Evolutionary conservation across 1,284 basidiomycete species (phyloP).

Genomic region (Malassezia sp.): DNA sequence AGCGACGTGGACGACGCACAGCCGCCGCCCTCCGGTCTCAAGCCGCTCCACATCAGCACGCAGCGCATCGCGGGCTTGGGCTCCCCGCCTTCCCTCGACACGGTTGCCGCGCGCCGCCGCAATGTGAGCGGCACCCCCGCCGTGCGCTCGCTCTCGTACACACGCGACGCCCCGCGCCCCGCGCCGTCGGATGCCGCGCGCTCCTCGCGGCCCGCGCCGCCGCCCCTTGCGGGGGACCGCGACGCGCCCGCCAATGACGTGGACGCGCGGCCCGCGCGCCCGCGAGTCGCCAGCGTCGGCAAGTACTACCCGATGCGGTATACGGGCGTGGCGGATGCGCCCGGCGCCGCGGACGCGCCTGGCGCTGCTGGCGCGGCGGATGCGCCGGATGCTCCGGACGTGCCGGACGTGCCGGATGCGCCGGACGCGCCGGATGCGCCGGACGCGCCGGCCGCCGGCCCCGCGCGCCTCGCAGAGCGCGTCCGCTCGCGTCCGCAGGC

Average conservation of each 20-base stretch:
- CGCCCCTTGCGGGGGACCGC: not conserved
- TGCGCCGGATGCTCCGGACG: no score
- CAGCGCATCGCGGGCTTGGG: not conserved
- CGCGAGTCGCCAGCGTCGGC: slow-evolving; percentile 24
- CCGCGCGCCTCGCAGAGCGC: no score
- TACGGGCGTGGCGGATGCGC: not conserved
- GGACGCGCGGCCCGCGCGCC: slow-evolving; percentile 29
- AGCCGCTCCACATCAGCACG: slow-evolving; percentile 39
- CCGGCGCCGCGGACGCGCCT: not conserved
- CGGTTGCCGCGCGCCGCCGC: no score
- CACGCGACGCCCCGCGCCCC: not conserved
- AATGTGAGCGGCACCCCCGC: slow-evolving; percentile 16
- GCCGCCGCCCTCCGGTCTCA: slow-evolving; percentile 26
- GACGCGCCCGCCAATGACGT: slow-evolving; percentile 17
- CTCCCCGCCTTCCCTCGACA: no score
- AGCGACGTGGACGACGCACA: slow-evolving; percentile 6
- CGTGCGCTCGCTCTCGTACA: slow-evolving; percentile 18
- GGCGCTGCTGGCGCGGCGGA: not conserved
- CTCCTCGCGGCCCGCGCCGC: not conserved
- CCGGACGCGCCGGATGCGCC: no score
- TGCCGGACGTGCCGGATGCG: no score
- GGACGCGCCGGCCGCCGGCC: no score
- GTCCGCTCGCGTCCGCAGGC: no score
- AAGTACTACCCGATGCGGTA: slow-evolving; percentile 41
- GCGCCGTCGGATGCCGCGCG: not conserved